Evolutionary conservation across 2,329 filamentous ascomycete species (phyloP).

Genomic region (Colletotrichum chlorophyti): DNA sequence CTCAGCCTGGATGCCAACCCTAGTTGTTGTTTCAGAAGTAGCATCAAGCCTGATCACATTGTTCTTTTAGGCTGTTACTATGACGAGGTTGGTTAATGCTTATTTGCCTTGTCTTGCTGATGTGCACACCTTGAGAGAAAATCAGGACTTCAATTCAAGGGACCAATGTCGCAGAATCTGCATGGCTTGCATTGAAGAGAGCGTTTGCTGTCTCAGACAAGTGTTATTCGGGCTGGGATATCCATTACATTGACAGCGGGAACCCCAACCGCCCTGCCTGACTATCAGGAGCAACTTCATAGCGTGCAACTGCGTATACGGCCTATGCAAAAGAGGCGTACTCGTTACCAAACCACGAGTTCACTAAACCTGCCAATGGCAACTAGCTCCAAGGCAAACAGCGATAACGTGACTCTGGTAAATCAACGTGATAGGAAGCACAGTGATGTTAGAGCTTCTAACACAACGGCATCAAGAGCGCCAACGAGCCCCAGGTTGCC

Average conservation of each 20-base stretch:
- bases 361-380: too few species aligned
- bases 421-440: too few species aligned
- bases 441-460: too few species aligned
- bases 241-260: neutral
- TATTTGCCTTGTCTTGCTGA: neutral
- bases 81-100: neutral
- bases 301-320: too few species aligned
- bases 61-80: neutral
- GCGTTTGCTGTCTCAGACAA: constrained; percentile 1
- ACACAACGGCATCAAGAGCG: too few species aligned
- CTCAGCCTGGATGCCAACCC: constrained; percentile 5
- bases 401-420: too few species aligned
- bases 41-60: neutral
- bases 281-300: too few species aligned
- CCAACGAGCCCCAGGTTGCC: too few species aligned
- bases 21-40: constrained; percentile 11
- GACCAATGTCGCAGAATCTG: constrained; percentile 1
- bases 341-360: too few species aligned
- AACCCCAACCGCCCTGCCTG: too few species aligned
- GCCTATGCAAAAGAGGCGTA: too few species aligned
- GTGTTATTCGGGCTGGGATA: neutral
- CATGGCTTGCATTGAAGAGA: neutral
- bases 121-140: neutral
- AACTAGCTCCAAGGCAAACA: too few species aligned
- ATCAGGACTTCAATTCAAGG: neutral